Base-by-base conservation (phyloP, 345 rosid species). In the Rhodamnia rubescens region DNA sequence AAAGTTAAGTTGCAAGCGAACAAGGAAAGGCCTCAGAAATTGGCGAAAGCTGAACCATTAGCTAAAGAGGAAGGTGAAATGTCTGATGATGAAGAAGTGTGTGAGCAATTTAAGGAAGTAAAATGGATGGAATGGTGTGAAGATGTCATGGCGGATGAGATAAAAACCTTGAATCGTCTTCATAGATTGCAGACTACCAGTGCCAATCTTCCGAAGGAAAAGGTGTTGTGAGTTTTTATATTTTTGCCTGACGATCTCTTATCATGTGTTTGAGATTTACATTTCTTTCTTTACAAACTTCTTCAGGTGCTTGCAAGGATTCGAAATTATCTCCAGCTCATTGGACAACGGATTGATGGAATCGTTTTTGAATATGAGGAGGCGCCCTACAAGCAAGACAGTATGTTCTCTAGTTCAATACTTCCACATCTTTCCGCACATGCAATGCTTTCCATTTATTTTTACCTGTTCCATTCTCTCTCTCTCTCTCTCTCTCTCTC, bases 61-160 rank as follows among this genome's bases (percentile, higher is more conserved):
- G 95, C 86, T 61, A 98, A 98, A 89, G 99, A 98, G 92, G 99
- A 98, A 91, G 99, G 99, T 80, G 99, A 98, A 89, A 98, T 98
- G 99, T 98, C 99, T 18, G 99, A 93, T 90, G 90, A 94, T 52
- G 99, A 94, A 87, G 99, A 94, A 91, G 94, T 98, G 44, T 93
- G 94, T 74, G 99, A 96, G 90, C 99, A 98, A 89, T 98, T 98
- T 81, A 98, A 94, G 94, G 99, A 96, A 92, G 96, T 92, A 82
- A 98, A 98, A 91, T 98, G 99, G 99, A 98, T 91, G 98, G 99
- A 98, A 90, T 98, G 99, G 99, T 98, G 99, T 90, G 95, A 95
- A 91, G 99, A 95, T 88, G 98, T 95, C 69, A 93, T 98, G 98
- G 91, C 85, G 61, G 92, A 86, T 86, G 97, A 96, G 89, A 92